A percentile compares a stretch with the other conserved stretches of the same genome.
phyloP scores from a whole-genome alignment of 2,329 filamentous ascomycete species.

The Talaromyces sp. region DNA sequence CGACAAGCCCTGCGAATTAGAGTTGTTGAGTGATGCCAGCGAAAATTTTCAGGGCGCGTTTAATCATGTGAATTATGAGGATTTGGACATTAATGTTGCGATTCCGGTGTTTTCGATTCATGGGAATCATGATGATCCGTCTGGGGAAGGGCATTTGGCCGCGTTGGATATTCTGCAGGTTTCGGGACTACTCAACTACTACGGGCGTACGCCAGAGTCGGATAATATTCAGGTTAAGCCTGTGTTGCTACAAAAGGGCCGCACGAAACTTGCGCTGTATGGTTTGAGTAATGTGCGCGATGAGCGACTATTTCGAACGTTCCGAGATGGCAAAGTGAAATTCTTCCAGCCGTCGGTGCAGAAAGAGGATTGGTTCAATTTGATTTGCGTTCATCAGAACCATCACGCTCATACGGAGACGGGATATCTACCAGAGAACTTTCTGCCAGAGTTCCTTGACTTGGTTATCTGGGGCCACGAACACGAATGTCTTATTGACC shows the following conservation, averaged over 20 bases:
- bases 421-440: constrained; percentile 90
- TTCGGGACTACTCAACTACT: constrained; percentile 92
- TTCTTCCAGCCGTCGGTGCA: constrained; percentile 84
- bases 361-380: constrained; percentile 88
- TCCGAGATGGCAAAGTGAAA: constrained; percentile 87
- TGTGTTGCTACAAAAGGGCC: constrained; percentile 86
- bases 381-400: constrained; percentile 94
- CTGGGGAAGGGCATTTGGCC: constrained; percentile 90
- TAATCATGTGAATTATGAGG: constrained; percentile 95
- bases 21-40: constrained; percentile 89
- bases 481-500: constrained; percentile 91
- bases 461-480: constrained; percentile 96
- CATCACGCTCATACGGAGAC: constrained; percentile 90
- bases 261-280: constrained; percentile 88
- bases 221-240: constrained; percentile 94
- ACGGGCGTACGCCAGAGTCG: constrained; percentile 83
- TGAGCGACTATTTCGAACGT: constrained; percentile 90
- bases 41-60: constrained; percentile 89
- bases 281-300: constrained; percentile 95
- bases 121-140: constrained; percentile 96
- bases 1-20: constrained; percentile 90
- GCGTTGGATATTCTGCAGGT: constrained; percentile 89
- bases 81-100: constrained; percentile 92
- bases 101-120: constrained; percentile 99
- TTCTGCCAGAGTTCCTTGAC: constrained; percentile 87